These are phyloP conservation scores for Pichia ethanolica DNA, from an alignment of 805 yeast species.

Conservation along the genomic window DNA sequence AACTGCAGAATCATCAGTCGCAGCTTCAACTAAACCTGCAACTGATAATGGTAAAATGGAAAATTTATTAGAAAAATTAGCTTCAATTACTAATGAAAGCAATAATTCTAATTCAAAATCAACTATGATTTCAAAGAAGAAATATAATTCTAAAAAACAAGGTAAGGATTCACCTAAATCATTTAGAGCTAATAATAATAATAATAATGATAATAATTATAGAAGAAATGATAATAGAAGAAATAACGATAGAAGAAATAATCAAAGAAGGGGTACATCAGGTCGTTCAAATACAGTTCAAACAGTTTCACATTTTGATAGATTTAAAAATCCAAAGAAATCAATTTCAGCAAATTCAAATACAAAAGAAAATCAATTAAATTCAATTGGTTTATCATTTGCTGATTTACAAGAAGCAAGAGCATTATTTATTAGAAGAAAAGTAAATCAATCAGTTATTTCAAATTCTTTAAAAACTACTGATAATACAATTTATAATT, in stretches of 20 bases:
- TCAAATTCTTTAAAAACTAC: neutral
- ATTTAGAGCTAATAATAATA: no score
- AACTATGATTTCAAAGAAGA: neutral
- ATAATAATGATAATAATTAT: neutral
- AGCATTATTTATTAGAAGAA: constrained; percentile 12
- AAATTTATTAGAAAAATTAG: constrained; percentile 1
- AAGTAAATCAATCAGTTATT: neutral
- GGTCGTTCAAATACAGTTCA: neutral
- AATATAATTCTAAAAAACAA: neutral
- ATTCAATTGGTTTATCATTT: constrained; percentile 9
- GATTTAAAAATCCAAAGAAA: constrained; percentile 8
- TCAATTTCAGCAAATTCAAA: neutral
- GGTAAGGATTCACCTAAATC: no score
- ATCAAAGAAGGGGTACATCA: neutral
- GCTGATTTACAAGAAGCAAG: constrained; percentile 7
- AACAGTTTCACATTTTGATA: constrained; percentile 13
- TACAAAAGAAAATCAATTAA: neutral
- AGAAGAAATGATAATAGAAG: neutral
- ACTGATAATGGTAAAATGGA: constrained; percentile 1
- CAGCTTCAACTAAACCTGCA: neutral
- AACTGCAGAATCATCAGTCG: neutral
- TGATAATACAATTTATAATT: constrained; percentile 1
- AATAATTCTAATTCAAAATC: neutral
- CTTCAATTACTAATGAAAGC: neutral
- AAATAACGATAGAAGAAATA: neutral